Evolutionary conservation across 352 stramenopile species (phyloP), one percentile per base, ranked within the genome.

Genomic region (Blastocystis sp.): DNA sequence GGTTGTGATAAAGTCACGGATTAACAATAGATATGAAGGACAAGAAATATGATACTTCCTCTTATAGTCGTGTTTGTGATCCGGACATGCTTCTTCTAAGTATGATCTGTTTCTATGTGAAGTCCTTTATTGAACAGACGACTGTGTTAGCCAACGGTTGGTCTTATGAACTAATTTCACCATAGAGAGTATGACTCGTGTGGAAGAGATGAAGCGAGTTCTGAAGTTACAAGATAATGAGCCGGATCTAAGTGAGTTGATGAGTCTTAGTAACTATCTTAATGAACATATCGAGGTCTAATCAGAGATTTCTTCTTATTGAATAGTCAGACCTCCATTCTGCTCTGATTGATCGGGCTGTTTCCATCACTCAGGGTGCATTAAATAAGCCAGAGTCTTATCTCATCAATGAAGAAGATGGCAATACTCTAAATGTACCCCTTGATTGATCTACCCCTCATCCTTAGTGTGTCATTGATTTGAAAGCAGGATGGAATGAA

Each of bases 21-120:
- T n/a, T n/a, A n/a, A n/a, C n/a, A 68, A 19, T 51, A 84, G 73
- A 84, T 44, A 37, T 84, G 24, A 44, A 30, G 22, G 73, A 60
- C 17, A 64, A 66, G 27, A 58, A 60, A 13, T 22, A 54, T 11
- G 59, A 68, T 30, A 66, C 48, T 0, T 44, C 30, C 27, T 3
- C 53, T 22, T 84, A 54, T 42, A 3, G 42, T 15, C 30, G 30
- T 33, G 17, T 84, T 0, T 27, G n/a, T 19, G 73, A 84, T 17
- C 73, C 73, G 6, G 35, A 84, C 51, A 30, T 9, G 51, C 27
- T 84, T 22, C 27, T 54, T 22, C 73, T 84, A 1, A 53, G 48
- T n/a, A 27, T 68, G 44, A 44, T 84, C 17, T 19, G 15, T 24
- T 84, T 69, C 73, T 84, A 84, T 27, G 73, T 84, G 53, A 64